Conservation (phyloP, 2,329 filamentous ascomycete species). For the Shiraia sp. region DNA sequence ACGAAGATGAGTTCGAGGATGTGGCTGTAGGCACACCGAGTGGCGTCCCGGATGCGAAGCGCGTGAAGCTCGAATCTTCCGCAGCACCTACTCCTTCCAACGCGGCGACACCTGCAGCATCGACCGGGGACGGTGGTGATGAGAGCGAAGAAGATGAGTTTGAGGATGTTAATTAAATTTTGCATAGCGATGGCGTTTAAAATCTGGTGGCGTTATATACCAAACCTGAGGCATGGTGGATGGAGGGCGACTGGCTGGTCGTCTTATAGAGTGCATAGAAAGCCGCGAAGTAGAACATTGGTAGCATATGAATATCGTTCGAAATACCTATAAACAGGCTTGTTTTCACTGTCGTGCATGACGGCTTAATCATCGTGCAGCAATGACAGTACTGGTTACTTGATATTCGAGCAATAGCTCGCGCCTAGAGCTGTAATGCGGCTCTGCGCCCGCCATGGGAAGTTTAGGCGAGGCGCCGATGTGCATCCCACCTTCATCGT, state of each 20-base stretch:
- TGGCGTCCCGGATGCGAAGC: constrained; percentile 56
- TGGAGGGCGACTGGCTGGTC: neutral
- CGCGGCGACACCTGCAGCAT: constrained; percentile 41
- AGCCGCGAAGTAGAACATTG: neutral
- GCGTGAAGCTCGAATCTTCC: constrained; percentile 61
- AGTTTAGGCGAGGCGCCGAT: constrained; percentile 31
- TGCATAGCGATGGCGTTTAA: constrained; percentile 37
- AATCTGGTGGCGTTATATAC: constrained; percentile 13
- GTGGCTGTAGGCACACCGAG: constrained; percentile 36
- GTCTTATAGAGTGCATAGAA: neutral
- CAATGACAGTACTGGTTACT: too few species aligned
- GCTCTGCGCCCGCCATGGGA: constrained; percentile 4
- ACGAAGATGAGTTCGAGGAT: constrained; percentile 51
- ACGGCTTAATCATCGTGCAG: too few species aligned
- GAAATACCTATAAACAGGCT: too few species aligned
- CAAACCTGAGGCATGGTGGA: neutral
- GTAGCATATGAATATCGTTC: too few species aligned
- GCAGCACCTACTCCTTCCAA: constrained; percentile 38
- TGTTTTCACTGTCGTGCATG: too few species aligned
- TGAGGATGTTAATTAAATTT: constrained; percentile 46
- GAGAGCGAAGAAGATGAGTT: constrained; percentile 54
- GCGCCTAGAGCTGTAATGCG: too few species aligned
- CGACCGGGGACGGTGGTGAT: constrained; percentile 49
- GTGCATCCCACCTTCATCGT: constrained; percentile 29
- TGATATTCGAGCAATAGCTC: too few species aligned